Evolutionary conservation across 2,329 filamentous ascomycete species (phyloP).

Genomic region (Trichoderma guizhouense): DNA sequence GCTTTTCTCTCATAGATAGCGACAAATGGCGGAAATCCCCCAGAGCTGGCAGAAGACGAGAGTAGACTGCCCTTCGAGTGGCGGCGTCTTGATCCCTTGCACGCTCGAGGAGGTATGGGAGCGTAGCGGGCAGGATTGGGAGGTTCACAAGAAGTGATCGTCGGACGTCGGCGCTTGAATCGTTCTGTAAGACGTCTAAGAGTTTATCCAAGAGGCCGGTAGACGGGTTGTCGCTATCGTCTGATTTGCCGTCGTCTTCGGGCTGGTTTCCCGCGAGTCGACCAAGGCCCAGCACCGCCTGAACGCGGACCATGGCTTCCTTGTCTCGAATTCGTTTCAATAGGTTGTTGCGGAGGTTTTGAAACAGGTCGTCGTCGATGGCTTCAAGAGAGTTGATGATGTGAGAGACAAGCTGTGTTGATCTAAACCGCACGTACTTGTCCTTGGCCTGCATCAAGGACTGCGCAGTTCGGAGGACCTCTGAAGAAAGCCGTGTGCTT

Average conservation of each 20-base stretch:
- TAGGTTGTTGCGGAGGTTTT: slow-evolving; percentile 73
- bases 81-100: slow-evolving; percentile 83
- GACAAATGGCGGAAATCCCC: slow-evolving; percentile 94
- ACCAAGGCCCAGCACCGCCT: slow-evolving; percentile 87
- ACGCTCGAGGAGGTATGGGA: slow-evolving; percentile 85
- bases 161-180: slow-evolving; percentile 89
- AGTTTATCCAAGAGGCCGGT: slow-evolving; percentile 77
- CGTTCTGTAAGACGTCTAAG: slow-evolving; percentile 85
- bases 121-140: slow-evolving; percentile 76
- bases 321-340: slow-evolving; percentile 89
- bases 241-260: slow-evolving; percentile 66
- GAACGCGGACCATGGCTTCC: slow-evolving; percentile 85
- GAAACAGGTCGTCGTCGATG: slow-evolving; percentile 88
- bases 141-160: slow-evolving; percentile 85
- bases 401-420: slow-evolving; percentile 85
- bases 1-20: slow-evolving; percentile 89
- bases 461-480: slow-evolving; percentile 69
- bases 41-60: slow-evolving; percentile 77
- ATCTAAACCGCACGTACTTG: slow-evolving; percentile 84
- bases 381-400: slow-evolving; percentile 89
- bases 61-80: slow-evolving; percentile 82
- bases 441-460: slow-evolving; percentile 83
- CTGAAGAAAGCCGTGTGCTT: slow-evolving; percentile 71
- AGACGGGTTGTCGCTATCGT: slow-evolving; percentile 63
- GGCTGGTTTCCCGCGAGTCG: slow-evolving; percentile 75